Evolutionary conservation across 768 basidiomycete genomes (phyloP).

Genomic region (Dentipellis fragilis): DNA sequence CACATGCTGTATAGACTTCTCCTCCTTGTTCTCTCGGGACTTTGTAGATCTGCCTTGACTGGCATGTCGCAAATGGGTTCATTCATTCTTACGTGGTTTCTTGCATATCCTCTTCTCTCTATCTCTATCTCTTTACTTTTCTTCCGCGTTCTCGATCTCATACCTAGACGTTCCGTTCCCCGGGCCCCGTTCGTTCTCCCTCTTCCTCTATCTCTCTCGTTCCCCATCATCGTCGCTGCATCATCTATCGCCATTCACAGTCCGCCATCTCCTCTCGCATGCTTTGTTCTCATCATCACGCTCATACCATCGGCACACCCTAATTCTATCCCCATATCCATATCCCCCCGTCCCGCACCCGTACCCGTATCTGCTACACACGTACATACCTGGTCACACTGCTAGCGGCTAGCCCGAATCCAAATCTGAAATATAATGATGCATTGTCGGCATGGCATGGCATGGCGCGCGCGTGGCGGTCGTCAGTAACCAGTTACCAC

Average conservation of each 20-base stretch:
- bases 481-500: no score
- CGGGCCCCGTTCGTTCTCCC: no score
- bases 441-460: no score
- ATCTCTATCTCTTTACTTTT: no score
- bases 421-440: no score
- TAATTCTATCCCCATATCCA: neutral
- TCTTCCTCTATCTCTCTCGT: neutral
- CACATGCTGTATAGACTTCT: neutral
- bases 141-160: neutral
- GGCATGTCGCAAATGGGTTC: neutral
- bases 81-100: constrained; percentile 1
- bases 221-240: neutral
- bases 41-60: constrained; percentile 14
- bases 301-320: neutral
- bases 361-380: no score
- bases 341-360: neutral
- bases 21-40: constrained; percentile 9
- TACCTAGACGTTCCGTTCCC: neutral
- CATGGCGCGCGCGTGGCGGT: no score
- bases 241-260: neutral
- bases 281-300: neutral
- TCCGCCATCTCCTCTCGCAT: constrained; percentile 1
- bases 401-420: neutral
- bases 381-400: neutral
- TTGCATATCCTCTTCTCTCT: neutral